A percentile compares a stretch with the other conserved stretches of the same genome.
phyloP scores from a whole-genome alignment of 2,329 filamentous ascomycete genomes.

The Nigrospora sphaerica region DNA sequence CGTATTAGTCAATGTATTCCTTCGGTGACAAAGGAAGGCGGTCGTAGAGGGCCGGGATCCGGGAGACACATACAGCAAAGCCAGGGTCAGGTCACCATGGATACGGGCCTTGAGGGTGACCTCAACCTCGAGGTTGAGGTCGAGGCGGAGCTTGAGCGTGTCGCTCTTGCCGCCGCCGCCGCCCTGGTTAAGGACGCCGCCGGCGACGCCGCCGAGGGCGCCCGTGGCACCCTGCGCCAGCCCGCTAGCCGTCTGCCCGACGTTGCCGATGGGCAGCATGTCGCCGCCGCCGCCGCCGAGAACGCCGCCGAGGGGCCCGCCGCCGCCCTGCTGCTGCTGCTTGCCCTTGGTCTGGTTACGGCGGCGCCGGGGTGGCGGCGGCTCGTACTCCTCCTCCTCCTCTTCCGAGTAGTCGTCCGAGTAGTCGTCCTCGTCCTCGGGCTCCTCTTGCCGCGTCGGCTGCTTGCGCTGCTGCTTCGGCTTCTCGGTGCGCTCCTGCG shows the following conservation, averaged over 20 bases:
- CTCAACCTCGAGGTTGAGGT: slow-evolving; percentile 78
- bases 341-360: slow-evolving; percentile 13
- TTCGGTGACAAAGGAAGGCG: too few relatives aligned
- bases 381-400: slow-evolving; percentile 17
- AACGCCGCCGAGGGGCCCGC: slow-evolving; percentile 15
- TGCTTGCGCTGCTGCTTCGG: slow-evolving; percentile 15
- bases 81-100: slow-evolving; percentile 74
- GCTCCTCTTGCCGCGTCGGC: slow-evolving; percentile 14
- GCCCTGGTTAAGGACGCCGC: slow-evolving; percentile 11
- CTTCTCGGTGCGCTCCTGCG: slow-evolving; percentile 7
- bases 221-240: slow-evolving; percentile 18
- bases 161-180: slow-evolving; percentile 30
- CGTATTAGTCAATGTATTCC: too few relatives aligned
- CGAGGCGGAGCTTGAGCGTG: slow-evolving; percentile 65
- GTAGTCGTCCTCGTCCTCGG: slow-evolving; percentile 10
- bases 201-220: slow-evolving; percentile 17
- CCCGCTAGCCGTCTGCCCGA: slow-evolving; percentile 21
- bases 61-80: slow-evolving; percentile 47
- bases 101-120: slow-evolving; percentile 83
- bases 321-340: slow-evolving; percentile 10
- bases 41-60: not conserved
- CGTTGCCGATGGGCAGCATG: slow-evolving; percentile 18
- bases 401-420: slow-evolving; percentile 11
- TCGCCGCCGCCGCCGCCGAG: slow-evolving; percentile 13
- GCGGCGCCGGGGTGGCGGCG: slow-evolving; percentile 13